Base-by-base conservation (phyloP, 2,329 filamentous ascomycete genomes). In the Cercospora canescens region DNA sequence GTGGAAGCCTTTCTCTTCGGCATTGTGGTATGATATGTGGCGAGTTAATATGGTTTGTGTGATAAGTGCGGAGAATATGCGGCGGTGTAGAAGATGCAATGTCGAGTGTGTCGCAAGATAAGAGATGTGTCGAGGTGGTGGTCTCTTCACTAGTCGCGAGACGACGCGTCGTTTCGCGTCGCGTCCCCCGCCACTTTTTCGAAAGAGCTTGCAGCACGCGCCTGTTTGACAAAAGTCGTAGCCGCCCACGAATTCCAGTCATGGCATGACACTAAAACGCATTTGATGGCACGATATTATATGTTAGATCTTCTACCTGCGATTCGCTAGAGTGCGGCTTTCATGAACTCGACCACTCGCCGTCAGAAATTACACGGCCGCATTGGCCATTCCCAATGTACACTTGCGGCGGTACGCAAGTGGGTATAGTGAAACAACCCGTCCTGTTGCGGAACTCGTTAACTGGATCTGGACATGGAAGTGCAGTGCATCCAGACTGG, bases 1-100 rank as follows among this genome's bases (percentile, higher is more conserved):
- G 65, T 66, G 30, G 65, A 66, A 60, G 68, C 67, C 68, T 75
- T 76, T 63, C 75, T 71, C 64, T 76, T 76, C 39, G 62, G 62
- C 32, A 73, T 69, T 73, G 75, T 76, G 50, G 16, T 61, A 28
- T 32, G 68, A 87, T 64, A 88, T 97, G 70, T 88, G 37, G 68
- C 34, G 54, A 30, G 48, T 21, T 71, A 68, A 62, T 35, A 70
- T 71, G 67, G 56, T 30, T 41, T 26, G 60, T 66, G 62, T 54
- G 63, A 67, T 67, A 65, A 5, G 41, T 55, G 63, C 24, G 18
- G 65, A 63, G 55, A 26, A 63, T 35, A 69, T 67, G 60, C 28
- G 48, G 50, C 28, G 35, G 60, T 55, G 24, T 54, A 62, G 48
- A 62, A 35, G 60, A 62, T 62, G 48, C 24, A 39, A 62, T 55